A percentile compares a stretch with the other conserved stretches of the same genome.
These are phyloP conservation scores for Cryptococcus jaspeensis DNA, from an alignment of 1,284 basidiomycete species.

Conservation along the genomic window DNA sequence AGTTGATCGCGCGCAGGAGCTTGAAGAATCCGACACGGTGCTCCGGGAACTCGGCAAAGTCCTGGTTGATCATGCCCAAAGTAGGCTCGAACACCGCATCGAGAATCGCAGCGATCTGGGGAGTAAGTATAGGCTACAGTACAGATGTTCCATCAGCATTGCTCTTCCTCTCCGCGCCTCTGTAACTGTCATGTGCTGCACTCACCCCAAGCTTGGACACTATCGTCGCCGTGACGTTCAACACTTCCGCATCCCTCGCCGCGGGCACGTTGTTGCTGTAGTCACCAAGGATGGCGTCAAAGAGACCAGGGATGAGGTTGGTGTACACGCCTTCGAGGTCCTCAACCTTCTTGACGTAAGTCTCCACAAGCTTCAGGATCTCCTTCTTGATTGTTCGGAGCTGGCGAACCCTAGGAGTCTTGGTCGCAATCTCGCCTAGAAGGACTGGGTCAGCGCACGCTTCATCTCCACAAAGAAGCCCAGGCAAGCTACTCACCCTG, in stretches of 20 bases:
- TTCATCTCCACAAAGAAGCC: conserved; percentile 1
- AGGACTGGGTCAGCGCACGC: background rate
- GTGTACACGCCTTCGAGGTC: conserved; percentile 88
- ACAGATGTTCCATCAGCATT: background rate
- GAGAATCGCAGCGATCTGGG: conserved; percentile 93
- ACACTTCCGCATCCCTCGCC: conserved; percentile 93
- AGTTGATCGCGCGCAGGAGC: conserved; percentile 87
- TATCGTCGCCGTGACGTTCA: conserved; percentile 98
- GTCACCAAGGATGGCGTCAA: conserved; percentile 96
- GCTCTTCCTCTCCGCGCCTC: background rate
- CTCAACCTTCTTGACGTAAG: conserved; percentile 94
- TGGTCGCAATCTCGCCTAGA: conserved; percentile 84
- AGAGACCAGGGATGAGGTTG: conserved; percentile 90
- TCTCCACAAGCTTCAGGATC: conserved; percentile 94
- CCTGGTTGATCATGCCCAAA: conserved; percentile 98
- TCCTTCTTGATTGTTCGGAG: conserved; percentile 98
- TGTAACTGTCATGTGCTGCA: conserved; percentile 13
- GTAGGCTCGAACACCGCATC: conserved; percentile 99
- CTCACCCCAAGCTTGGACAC: conserved; percentile 79
- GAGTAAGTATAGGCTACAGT: conserved; percentile 71
- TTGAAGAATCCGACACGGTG: conserved; percentile 98
- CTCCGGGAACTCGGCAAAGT: conserved; percentile 97
- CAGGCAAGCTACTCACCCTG: conserved; percentile 61
- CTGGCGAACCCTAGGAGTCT: conserved; percentile 94
- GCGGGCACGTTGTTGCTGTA: conserved; percentile 93